Evolutionary conservation across 805 yeast genomes (phyloP), one percentile per base, ranked within the genome.

Genomic region (Yarrowia phangngaensis): DNA sequence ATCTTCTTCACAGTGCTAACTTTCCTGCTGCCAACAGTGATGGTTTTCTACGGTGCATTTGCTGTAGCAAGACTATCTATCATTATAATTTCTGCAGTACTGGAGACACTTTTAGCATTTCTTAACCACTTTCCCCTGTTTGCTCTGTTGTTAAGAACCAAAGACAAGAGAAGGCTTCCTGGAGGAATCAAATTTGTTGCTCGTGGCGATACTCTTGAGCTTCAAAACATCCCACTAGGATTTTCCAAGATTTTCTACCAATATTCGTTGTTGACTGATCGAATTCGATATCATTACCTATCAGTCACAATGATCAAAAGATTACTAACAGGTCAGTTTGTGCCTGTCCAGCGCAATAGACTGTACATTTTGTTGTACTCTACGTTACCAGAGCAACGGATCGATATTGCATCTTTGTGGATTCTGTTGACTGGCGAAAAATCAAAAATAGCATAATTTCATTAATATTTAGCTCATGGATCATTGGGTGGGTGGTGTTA

Each of bases 51-150:
- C 60, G 56, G 79, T 13, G 75, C 81, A 16, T 90, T 88, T 64
- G 82, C 85, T 5, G 53, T 72, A 0, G 68, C 80, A 4, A 70
- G 88, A 49, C 58, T 87, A 26, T 54, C 71, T 0, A 70, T 78
- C 4, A 65, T 85, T 31, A 50, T 69, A 3, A 45, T 71, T 1
- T 67, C 75, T 27, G 79, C 81, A 14, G 43, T 68, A 1, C 63
- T 82, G 16, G 92, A 86, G 55, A 68, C 80, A 31, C 40, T 70
- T 0, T 70, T 86, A 54, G 77, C 89, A 6, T 62, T 78, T 23
- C 62, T 88, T 50, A 90, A 89, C 60, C 89, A 89, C 60, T 77
- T 83, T 60, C 99, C 99, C 1, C 60, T 90, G 8, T 90, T 92
- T 65, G 89, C 87, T 1, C 60, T 90, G 2, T 68, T 94, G 45